A percentile compares a stretch with the other conserved stretches of the same genome.
Conservation (phyloP, 345 rosid genomes). For the Hibiscus mutabilis region DNA sequence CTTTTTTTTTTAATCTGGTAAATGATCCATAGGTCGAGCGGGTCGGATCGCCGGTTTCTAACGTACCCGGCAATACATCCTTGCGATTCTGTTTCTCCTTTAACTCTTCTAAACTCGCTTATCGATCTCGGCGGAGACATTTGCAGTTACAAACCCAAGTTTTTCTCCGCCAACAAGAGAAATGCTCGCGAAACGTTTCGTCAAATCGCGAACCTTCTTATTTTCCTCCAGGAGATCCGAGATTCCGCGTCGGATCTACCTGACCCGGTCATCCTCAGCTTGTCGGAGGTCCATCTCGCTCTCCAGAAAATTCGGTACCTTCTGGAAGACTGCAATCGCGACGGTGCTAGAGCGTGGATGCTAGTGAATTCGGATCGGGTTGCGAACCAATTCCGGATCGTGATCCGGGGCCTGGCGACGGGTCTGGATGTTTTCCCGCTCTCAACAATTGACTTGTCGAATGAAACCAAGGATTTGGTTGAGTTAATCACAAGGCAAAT, state of each 20-base stretch:
- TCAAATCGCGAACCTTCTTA: conserved; percentile 34
- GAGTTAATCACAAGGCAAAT: conserved; percentile 44
- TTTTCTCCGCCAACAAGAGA: conserved; percentile 37
- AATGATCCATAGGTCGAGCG: conserved; percentile 32
- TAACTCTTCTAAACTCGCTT: conserved; percentile 47
- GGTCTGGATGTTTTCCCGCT: conserved; percentile 57
- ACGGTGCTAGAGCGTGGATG: conserved; percentile 55
- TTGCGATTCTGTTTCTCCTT: conserved; percentile 34
- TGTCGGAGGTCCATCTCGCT: conserved; percentile 65
- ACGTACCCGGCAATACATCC: conserved; percentile 61
- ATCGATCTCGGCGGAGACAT: conserved; percentile 35
- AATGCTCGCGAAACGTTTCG: conserved; percentile 46
- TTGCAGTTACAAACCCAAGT: conserved; percentile 32
- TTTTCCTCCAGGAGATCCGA: conserved; percentile 46
- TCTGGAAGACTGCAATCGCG: conserved; percentile 54
- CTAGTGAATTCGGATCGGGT: conserved; percentile 50
- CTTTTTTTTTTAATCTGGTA: conserved; percentile 1
- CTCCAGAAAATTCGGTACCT: conserved; percentile 54
- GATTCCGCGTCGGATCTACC: conserved; percentile 19
- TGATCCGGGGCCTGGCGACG: conserved; percentile 42
- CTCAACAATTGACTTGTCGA: conserved; percentile 27
- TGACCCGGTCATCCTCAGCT: conserved; percentile 30
- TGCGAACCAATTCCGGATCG: conserved; percentile 40
- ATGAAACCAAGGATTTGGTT: conserved; percentile 48
- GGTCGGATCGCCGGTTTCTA: conserved; percentile 52